These are phyloP conservation scores for Arabidopsis hybrid DNA, from an alignment of 441 rosid genomes.

Conservation along the genomic window DNA sequence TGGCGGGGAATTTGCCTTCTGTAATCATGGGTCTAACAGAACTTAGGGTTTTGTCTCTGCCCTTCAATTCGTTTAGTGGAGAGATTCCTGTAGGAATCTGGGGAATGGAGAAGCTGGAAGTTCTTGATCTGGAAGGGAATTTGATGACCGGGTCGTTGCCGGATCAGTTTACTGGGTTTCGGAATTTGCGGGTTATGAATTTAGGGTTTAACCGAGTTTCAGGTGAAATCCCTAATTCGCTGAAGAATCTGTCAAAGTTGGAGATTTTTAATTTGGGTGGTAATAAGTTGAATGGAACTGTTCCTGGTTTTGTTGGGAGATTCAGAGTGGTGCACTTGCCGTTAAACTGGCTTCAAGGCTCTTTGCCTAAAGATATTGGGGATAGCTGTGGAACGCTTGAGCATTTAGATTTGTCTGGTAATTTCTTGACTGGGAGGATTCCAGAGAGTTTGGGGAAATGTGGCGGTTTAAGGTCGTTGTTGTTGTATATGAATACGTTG, in stretches of 20 bases:
- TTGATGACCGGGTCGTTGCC: constrained; percentile 50
- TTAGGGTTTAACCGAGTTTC: constrained; percentile 60
- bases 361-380: constrained; percentile 53
- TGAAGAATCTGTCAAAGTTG: constrained; percentile 45
- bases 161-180: constrained; percentile 51
- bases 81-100: constrained; percentile 59
- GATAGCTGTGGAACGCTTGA: constrained; percentile 57
- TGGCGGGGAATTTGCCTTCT: constrained; percentile 57
- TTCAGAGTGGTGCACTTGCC: constrained; percentile 59
- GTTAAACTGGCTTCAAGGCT: constrained; percentile 52
- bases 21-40: constrained; percentile 54
- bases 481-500: constrained; percentile 65
- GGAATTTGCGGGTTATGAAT: constrained; percentile 55
- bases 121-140: constrained; percentile 75
- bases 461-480: constrained; percentile 50
- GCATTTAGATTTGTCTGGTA: constrained; percentile 69
- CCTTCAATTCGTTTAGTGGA: constrained; percentile 59
- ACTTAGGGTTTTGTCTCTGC: constrained; percentile 64
- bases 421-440: constrained; percentile 60
- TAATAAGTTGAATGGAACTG: constrained; percentile 58
- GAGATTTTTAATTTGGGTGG: constrained; percentile 69
- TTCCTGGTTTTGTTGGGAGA: constrained; percentile 56
- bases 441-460: constrained; percentile 67
- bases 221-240: constrained; percentile 53
- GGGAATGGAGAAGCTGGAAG: constrained; percentile 62